These are phyloP conservation scores for Microcos paniculata DNA, from an alignment of 345 rosid genomes.

Conservation along the genomic window DNA sequence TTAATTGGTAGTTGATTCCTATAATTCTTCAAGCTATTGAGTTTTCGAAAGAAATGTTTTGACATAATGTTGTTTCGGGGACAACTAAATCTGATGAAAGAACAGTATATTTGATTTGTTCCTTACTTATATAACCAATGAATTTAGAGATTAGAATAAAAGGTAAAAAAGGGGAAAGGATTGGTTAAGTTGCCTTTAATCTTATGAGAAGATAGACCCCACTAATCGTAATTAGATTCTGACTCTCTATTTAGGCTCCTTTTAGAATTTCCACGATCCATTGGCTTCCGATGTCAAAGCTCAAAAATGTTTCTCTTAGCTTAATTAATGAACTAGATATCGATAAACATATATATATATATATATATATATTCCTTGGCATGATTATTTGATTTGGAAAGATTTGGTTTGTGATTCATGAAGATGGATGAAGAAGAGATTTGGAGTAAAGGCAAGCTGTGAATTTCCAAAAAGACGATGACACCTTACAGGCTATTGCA, in stretches of 20 bases:
- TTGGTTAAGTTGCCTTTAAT: background rate
- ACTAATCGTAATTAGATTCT: no score
- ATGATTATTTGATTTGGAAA: background rate
- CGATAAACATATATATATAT: no score
- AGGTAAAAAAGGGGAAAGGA: no score
- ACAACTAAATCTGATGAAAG: background rate
- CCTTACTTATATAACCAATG: background rate
- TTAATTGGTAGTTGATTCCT: background rate
- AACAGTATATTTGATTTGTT: background rate
- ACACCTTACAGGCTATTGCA: background rate
- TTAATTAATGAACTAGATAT: background rate
- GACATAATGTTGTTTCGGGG: background rate
- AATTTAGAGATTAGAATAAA: background rate
- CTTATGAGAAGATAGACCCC: no score
- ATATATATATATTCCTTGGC: background rate
- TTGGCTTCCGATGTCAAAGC: background rate
- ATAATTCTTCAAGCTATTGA: background rate
- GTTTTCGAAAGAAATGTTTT: background rate
- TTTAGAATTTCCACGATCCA: background rate
- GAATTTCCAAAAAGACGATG: slow-evolving; percentile 1
- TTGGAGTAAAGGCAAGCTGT: background rate
- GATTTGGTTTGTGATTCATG: background rate
- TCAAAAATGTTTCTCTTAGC: background rate
- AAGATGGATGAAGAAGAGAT: background rate
- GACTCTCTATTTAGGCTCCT: background rate